Evolutionary conservation across 169 alveolate genomes (phyloP).

Genomic region (Plasmodium relictum): DNA sequence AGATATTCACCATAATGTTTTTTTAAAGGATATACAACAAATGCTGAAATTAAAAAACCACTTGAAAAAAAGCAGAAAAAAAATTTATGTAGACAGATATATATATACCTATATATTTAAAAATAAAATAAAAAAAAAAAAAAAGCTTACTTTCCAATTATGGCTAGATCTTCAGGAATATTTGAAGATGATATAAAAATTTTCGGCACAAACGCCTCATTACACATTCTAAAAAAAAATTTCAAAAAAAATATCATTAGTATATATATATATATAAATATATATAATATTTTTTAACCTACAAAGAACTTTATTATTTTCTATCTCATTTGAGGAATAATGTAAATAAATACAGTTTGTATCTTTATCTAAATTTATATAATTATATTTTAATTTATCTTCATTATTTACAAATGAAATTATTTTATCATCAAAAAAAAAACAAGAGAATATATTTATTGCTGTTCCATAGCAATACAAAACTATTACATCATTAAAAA

Average conservation of each 20-base stretch:
- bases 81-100: not conserved
- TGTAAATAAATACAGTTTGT: conserved; percentile 57
- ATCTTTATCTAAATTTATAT: conserved; percentile 12
- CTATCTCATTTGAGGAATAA: conserved; percentile 59
- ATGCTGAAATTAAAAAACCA: conserved; percentile 74
- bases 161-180: conserved; percentile 49
- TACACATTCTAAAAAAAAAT: conserved; percentile 29
- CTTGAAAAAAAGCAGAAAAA: conserved; percentile 14
- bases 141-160: conserved; percentile 70
- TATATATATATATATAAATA: not conserved
- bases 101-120: not conserved
- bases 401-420: conserved; percentile 28
- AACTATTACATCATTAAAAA: conserved; percentile 66
- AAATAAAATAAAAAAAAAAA: not conserved
- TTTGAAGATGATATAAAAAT: conserved; percentile 51
- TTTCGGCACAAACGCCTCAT: conserved; percentile 70
- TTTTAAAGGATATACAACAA: conserved; percentile 71
- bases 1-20: conserved; percentile 63
- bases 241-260: not conserved
- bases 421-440: conserved; percentile 56
- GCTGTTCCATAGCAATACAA: conserved; percentile 76
- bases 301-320: conserved; percentile 36
- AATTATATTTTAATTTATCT: not conserved
- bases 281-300: conserved; percentile 26
- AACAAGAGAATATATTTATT: conserved; percentile 49